Base-by-base conservation (phyloP, 108 stramenopile genomes). In the Nitzschia inconspicua region DNA sequence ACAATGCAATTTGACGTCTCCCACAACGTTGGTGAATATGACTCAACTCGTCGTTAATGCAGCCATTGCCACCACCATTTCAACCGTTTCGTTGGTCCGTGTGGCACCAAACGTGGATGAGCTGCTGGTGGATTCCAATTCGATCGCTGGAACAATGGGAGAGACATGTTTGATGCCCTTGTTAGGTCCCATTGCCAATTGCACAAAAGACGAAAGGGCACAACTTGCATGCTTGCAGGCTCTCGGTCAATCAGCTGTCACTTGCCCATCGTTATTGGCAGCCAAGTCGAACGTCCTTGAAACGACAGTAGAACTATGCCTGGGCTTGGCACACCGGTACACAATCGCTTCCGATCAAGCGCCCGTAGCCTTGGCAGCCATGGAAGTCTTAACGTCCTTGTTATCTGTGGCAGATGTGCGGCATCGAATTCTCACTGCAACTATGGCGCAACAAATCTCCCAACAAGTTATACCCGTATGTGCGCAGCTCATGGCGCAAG, bases 191-290 rank as follows among this genome's bases (percentile, higher is more conserved):
- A 18, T 65, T 32, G 16, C 6, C 19, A 40, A n/a, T 11, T 18
- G 41, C 3, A 16, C 28, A 22, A 23, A 0, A 26, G 4, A 20
- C 36, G 47, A 46, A 8, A 44, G 0, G 28, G 18, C 19, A 1
- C 23, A 65, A 14, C 60, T 60, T 16, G 43, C 48, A 3, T 53
- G 61, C 22, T 37, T 80, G 34, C 68, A 80, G 28, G 30, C 56
- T 1, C 30, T 80, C 27, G 39, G 52, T 1, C 61, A 74, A 4
- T 51, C 62, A 3, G 49, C 65, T 9, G 0, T 72, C 3, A 52
- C 44, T 19, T 83, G 77, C 19, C 85, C 85, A 4, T 78, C 79
- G 6, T 28, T 86, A 5, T 52, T 86, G 60, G 78, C 75, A 11
- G 84, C 80, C 16, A 66, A 77, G 42, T 50, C 51, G 3, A 13